Conservation (phyloP, 805 yeast species). For the Candida insectorum region DNA sequence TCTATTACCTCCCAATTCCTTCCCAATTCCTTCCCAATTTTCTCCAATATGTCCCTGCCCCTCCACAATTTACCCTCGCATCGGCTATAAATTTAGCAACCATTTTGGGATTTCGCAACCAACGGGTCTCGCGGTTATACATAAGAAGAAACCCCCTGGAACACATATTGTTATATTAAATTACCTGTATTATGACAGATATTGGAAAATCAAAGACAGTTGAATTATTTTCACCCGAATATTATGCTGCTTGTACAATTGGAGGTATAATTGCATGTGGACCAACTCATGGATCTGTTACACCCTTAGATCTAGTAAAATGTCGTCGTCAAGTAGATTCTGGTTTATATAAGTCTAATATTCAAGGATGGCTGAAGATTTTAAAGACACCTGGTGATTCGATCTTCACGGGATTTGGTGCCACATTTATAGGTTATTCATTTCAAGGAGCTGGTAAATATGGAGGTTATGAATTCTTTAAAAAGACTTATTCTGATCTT, state of each 20-base stretch:
- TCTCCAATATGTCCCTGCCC: no score
- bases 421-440: constrained; percentile 90
- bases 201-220: constrained; percentile 22
- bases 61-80: no score
- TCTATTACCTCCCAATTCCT: no score
- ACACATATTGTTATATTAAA: no score
- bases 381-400: constrained; percentile 75
- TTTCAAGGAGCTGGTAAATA: constrained; percentile 97
- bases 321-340: constrained; percentile 89
- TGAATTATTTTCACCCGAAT: constrained; percentile 56
- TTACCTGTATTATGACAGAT: not conserved
- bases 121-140: no score
- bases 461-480: constrained; percentile 91
- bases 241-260: constrained; percentile 67
- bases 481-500: constrained; percentile 66
- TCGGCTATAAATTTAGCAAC: no score
- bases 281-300: constrained; percentile 90
- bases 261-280: constrained; percentile 92
- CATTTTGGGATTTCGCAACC: no score
- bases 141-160: no score
- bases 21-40: no score
- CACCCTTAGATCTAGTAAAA: constrained; percentile 91
- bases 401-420: constrained; percentile 84
- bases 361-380: constrained; percentile 80
- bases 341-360: constrained; percentile 64